Base-by-base conservation (phyloP, 306 rosid species). In the Lathyrus tuberosus region DNA sequence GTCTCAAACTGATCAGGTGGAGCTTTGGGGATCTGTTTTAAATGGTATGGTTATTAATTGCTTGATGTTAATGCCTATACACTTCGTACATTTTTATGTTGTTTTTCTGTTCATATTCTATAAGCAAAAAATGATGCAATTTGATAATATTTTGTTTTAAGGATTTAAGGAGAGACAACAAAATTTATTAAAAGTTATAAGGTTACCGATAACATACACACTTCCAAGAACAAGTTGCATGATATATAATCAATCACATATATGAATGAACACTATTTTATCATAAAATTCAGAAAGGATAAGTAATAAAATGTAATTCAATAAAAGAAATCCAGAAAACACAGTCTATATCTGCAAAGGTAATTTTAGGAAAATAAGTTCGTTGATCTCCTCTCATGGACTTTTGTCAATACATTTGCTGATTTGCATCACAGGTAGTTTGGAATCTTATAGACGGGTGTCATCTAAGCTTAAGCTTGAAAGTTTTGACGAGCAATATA, bases 1-100 rank as follows among this genome's bases (percentile, higher is more conserved):
- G 95, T 91, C 99, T 66, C 96, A 94, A 79, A 72, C 90, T 78
- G 99, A 94, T 84, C 96, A 91, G 76, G 84, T 80, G 88, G 99
- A 91, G 77, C 96, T 94, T 58, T 94, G 99, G 99, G 86, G 77
- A 67, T 84, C 95, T 16, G 92, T 91, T 58, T 79, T 82, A 44
- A 84, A 84, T 76, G 85, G 99, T 91, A 89, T 62, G 83, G 33
- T 65, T 75, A 60, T 54, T 73, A 79, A 28, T 53, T 79, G 62
- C 74, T 75, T 65, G 65, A 60, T 43, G 31, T 53, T 38, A 33
- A 72, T 31, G 51, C 31, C 41, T 18, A 15, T 65, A 74, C 22
- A 26, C 60, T 46, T 70, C 0, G 1, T 17, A 35, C 6, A n/a
- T 28, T 60, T 42, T 40, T 41, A 30, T 38, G 41, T 66, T 48